Evolutionary conservation across 306 rosid genomes (phyloP).

Genomic region (Citrullus mucosospermus): DNA sequence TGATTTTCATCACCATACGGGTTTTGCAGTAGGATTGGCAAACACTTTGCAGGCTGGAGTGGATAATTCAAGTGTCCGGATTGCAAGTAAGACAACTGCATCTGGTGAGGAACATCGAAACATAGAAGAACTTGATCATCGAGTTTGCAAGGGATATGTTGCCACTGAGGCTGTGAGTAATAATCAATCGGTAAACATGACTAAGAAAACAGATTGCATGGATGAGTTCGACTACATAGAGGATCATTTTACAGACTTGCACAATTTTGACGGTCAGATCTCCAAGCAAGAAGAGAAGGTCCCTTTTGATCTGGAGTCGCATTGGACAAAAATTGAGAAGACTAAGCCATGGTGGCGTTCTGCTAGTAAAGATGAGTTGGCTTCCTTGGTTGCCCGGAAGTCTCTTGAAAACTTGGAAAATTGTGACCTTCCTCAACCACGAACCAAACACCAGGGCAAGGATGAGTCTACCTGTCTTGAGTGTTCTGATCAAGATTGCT

Average conservation of each 20-base stretch:
- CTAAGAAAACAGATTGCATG: slow-evolving; percentile 27
- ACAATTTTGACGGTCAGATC: background rate
- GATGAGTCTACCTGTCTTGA: slow-evolving; percentile 14
- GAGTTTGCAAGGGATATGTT: slow-evolving; percentile 16
- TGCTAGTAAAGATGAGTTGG: slow-evolving; percentile 67
- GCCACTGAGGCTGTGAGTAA: slow-evolving; percentile 21
- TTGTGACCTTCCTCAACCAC: slow-evolving; percentile 86
- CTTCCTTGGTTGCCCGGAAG: slow-evolving; percentile 68
- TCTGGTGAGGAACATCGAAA: slow-evolving; percentile 18
- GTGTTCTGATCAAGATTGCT: slow-evolving; percentile 24
- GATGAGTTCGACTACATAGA: slow-evolving; percentile 34
- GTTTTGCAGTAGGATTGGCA: slow-evolving; percentile 25
- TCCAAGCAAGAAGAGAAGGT: slow-evolving; percentile 31
- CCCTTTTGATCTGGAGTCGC: slow-evolving; percentile 37
- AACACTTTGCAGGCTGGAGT: slow-evolving; percentile 29
- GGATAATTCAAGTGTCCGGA: slow-evolving; percentile 22
- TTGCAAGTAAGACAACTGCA: slow-evolving; percentile 19
- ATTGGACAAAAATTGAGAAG: slow-evolving; percentile 39
- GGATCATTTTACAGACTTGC: slow-evolving; percentile 26
- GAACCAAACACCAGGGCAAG: slow-evolving; percentile 24
- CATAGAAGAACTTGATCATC: slow-evolving; percentile 15
- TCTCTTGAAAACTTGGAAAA: slow-evolving; percentile 61
- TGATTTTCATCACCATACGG: slow-evolving; percentile 23
- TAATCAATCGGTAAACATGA: slow-evolving; percentile 13
- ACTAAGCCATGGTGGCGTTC: slow-evolving; percentile 71